These are phyloP conservation scores for Heritiera fomes DNA, from an alignment of 345 rosid species.

Conservation along the genomic window DNA sequence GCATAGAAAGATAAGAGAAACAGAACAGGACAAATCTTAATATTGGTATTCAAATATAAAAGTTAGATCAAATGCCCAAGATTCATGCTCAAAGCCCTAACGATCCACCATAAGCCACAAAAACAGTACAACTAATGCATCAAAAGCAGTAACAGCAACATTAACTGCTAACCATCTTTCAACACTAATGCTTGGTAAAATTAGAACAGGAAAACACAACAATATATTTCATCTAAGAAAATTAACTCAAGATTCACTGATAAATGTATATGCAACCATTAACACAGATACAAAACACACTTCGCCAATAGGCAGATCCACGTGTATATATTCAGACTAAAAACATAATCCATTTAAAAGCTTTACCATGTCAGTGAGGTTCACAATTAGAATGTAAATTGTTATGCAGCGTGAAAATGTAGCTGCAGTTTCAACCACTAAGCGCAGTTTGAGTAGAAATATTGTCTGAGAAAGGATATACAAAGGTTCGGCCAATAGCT, in stretches of 20 bases:
- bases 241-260: conserved; percentile 9
- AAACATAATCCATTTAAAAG: conserved; percentile 17
- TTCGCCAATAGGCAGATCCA: conserved; percentile 5
- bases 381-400: conserved; percentile 67
- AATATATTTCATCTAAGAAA: conserved; percentile 2
- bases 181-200: conserved; percentile 4
- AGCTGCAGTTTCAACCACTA: conserved; percentile 79
- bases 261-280: not conserved
- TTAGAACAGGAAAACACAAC: conserved; percentile 4
- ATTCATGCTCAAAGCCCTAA: not conserved
- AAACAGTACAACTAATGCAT: not conserved
- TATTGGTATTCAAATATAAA: too few species aligned
- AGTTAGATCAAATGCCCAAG: not conserved
- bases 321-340: conserved; percentile 10
- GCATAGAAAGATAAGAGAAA: not conserved
- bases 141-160: not conserved
- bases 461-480: conserved; percentile 88
- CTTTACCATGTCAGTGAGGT: conserved; percentile 62
- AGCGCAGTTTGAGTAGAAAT: conserved; percentile 65
- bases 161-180: not conserved
- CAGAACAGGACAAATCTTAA: not conserved
- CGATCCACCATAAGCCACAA: conserved; percentile 6
- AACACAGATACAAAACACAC: conserved; percentile 3
- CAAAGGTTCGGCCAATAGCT: conserved; percentile 88
- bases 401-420: conserved; percentile 75